Conservation (phyloP, 176 grass and related monocot species). For the Tillandsia leiboldiana region DNA sequence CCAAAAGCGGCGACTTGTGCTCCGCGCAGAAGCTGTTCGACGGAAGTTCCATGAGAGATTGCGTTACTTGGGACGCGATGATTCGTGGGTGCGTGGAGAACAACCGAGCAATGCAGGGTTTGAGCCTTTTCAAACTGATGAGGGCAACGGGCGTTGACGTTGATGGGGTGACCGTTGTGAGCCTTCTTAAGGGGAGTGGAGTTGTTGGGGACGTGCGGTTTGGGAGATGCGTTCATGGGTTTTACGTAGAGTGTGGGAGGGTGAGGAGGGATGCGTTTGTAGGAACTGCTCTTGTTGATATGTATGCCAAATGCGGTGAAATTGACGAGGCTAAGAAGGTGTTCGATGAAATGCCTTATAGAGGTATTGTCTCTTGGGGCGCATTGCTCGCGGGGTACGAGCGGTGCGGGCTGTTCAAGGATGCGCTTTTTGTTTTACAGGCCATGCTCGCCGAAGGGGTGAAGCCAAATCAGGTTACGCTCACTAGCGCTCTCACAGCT, state of each 20-base stretch:
- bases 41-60: background rate
- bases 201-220: conserved; percentile 14
- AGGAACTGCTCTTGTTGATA: conserved; percentile 15
- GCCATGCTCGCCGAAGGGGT: conserved; percentile 8
- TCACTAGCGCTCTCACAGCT: background rate
- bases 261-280: conserved; percentile 14
- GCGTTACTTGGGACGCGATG: conserved; percentile 14
- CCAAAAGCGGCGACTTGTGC: background rate
- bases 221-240: conserved; percentile 21
- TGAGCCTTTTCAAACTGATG: conserved; percentile 6
- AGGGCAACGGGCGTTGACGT: conserved; percentile 1
- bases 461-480: conserved; percentile 1
- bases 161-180: conserved; percentile 15
- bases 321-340: conserved; percentile 5
- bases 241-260: conserved; percentile 15
- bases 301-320: conserved; percentile 9
- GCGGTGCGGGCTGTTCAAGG: background rate
- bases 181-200: conserved; percentile 11
- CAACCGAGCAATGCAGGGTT: background rate
- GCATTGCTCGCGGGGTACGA: conserved; percentile 10
- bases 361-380: conserved; percentile 18
- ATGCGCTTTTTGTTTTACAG: background rate
- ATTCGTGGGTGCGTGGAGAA: conserved; percentile 8
- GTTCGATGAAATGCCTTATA: conserved; percentile 23
- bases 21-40: conserved; percentile 11